Evolutionary conservation across 2,329 filamentous ascomycete species (phyloP), one percentile per base, ranked within the genome.

Genomic region (Nemania serpens): DNA sequence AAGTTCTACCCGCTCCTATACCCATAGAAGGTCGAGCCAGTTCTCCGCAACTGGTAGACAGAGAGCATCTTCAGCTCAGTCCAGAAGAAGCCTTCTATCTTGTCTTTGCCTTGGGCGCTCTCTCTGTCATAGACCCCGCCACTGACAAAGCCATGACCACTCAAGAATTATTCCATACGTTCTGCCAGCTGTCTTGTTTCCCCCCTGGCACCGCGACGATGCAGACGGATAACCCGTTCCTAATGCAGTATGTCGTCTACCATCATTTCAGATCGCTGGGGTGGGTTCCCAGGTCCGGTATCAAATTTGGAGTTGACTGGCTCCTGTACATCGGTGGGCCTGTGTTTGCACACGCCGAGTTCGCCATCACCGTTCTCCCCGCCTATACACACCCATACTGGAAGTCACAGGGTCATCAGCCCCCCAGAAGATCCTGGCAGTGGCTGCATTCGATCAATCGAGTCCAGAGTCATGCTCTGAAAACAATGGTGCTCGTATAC

Each of bases 201-300:
- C 90, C 90, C 7, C 82, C 88, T 9, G 79, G 79, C 11, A 66
- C 71, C 2, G 68, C 74, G 0, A 68, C 76, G 11, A 80, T 92
- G 2, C 80, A 83, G 15, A 87, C 92, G 0, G 92, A 97, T 73
- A 91, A 96, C 70, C 84, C 86, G 0, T 99, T 99, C 75, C 79
- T 98, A 18, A 75, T 97, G 0, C 88, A 91, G 59, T 99, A 98
- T 71, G 88, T 87, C 12, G 91, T 91, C 17, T 99, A 97, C 74
- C 95, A 99, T 73, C 94, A 99, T 74, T 99, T 97, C 78, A 89
- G 95, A 39, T 96, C 93, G 0, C 82, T 98, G 0, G 95, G 95
- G 22, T 99, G 95, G 94, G 91, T 97, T 1, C 90, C 96, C 0
- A 89, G 96, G 13, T 88, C 91, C 5, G 96, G 95, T 37, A 88